A percentile compares a stretch with the other conserved stretches of the same genome.
These are phyloP conservation scores for Guadua angustifolia DNA, from an alignment of 176 grass and related monocot genomes.

Conservation along the genomic window DNA sequence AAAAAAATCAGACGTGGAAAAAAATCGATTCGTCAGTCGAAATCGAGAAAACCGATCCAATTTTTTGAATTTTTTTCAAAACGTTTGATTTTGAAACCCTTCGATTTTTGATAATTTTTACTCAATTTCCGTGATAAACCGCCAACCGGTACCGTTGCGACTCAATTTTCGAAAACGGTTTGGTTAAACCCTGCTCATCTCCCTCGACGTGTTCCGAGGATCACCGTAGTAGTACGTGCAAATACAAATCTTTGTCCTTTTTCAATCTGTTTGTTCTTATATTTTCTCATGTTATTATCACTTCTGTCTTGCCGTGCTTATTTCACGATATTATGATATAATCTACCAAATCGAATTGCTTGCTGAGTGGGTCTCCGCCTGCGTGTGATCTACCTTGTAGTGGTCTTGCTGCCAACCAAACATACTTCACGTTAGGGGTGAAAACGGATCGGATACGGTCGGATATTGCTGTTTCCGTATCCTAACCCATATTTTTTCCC, in stretches of 20 bases:
- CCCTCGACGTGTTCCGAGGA: conserved; percentile 78
- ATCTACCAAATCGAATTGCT: conserved; percentile 12
- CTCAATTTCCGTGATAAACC: too few species aligned
- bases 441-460: too few species aligned
- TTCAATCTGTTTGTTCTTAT: not conserved
- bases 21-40: too few species aligned
- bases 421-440: conserved; percentile 36
- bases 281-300: not conserved
- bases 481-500: too few species aligned
- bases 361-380: conserved; percentile 19
- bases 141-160: too few species aligned
- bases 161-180: too few species aligned
- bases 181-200: conserved; percentile 40
- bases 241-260: not conserved
- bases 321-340: not conserved
- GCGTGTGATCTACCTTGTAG: not conserved
- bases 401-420: conserved; percentile 28
- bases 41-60: too few species aligned
- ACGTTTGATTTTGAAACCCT: too few species aligned
- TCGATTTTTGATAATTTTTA: too few species aligned
- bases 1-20: too few species aligned
- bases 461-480: too few species aligned
- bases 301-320: conserved; percentile 17
- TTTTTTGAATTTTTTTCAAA: too few species aligned
- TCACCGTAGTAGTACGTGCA: conserved; percentile 62